Evolutionary conservation across 352 stramenopile species (phyloP), one percentile per base, ranked within the genome.

Genomic region (Lagenidium sp.): DNA sequence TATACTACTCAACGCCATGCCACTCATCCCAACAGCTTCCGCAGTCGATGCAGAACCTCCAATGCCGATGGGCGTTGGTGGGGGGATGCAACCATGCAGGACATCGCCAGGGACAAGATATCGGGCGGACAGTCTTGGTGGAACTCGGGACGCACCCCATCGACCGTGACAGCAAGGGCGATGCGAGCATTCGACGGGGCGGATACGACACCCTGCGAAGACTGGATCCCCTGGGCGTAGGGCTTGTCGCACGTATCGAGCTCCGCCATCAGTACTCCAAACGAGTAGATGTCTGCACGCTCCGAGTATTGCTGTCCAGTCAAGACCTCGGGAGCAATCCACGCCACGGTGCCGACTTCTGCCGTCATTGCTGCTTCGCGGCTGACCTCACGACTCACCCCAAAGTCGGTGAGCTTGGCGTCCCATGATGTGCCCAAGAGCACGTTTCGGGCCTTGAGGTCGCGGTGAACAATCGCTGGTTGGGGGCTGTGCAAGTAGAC

Each of bases 321-420:
- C 18, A 82, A 64, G 21, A 82, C 56, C 48, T 82, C 65, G 0
- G 68, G 68, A 0, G 68, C 68, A 37, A 78, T 82, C 68, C 68
- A 82, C 13, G 63, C 51, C 1, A 70, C 60, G 4, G 68, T 82
- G 4, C 68, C 68, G n/a, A 82, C 60, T 28, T 74, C 68, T 0
- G 63, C 65, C 16, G 68, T 77, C 59, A 68, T 67, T 6, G 19
- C 12, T 23, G 49, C 45, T 20, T 48, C 57, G 36, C 36, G 50
- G 20, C 56, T 53, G n/a, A 47, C 46, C 3, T 50, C 55, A 5
- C 81, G 69, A 34, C 75, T 87, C 20, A 95, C 68, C 3, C 83
- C 85, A 55, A 95, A 94, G 55, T 94, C 85, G n/a, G 69, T 84
- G 20, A 95, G 57, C 51, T 95, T 95, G 22, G 71, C 80, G 20